A percentile compares a stretch with the other conserved stretches of the same genome.
These are phyloP conservation scores for Aquilaria agallochum DNA, from an alignment of 441 rosid species.

Conservation along the genomic window DNA sequence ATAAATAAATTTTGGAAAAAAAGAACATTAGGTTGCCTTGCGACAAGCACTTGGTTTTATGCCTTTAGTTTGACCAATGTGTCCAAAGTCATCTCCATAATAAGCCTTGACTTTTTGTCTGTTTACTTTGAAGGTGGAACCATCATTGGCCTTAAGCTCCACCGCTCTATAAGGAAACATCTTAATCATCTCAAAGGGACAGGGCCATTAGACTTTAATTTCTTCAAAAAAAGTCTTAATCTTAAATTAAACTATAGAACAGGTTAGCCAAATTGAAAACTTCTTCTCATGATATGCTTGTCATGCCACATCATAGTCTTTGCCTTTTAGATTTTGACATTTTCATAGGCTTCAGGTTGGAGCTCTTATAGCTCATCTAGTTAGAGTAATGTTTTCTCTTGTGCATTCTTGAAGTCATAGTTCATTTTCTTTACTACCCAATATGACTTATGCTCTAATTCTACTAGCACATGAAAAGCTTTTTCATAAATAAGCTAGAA, in stretches of 20 bases:
- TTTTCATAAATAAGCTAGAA: not conserved
- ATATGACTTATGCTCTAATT: no score
- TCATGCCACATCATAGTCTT: no score
- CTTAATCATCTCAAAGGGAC: not conserved
- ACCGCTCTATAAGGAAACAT: not conserved
- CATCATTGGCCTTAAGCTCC: not conserved
- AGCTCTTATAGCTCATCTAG: no score
- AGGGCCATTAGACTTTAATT: not conserved
- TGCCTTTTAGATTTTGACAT: no score
- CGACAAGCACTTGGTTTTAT: not conserved
- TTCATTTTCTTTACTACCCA: no score
- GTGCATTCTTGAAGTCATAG: no score
- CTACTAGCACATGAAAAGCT: no score
- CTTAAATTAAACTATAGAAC: not conserved
- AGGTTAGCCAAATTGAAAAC: not conserved
- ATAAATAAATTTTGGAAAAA: not conserved
- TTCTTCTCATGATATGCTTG: no score
- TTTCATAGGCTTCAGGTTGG: no score
- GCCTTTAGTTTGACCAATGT: not conserved
- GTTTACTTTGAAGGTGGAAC: not conserved
- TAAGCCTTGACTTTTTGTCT: not conserved
- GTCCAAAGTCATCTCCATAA: not conserved
- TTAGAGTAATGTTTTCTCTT: no score
- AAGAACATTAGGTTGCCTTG: not conserved
- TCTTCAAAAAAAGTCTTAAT: not conserved